Conservation (phyloP, 352 stramenopile genomes). For the Pseudoperonospora humuli region DNA sequence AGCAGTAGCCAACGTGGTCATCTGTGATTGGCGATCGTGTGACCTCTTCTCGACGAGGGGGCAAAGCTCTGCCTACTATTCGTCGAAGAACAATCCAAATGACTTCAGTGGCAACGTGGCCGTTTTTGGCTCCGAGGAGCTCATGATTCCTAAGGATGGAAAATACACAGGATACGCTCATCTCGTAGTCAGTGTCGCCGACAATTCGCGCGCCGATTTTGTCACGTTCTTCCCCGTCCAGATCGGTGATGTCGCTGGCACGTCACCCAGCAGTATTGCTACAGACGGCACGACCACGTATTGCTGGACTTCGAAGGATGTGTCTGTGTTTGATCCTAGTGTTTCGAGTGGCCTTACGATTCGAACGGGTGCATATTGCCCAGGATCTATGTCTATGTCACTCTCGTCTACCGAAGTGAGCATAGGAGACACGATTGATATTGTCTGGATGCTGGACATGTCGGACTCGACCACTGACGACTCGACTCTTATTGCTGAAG, state of each 20-base stretch:
- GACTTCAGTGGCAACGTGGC: constrained; percentile 47
- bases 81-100: constrained; percentile 61
- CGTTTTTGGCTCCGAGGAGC: constrained; percentile 54
- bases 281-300: constrained; percentile 67
- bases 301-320: constrained; percentile 53
- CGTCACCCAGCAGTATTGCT: constrained; percentile 33
- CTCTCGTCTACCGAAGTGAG: constrained; percentile 45
- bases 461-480: constrained; percentile 37
- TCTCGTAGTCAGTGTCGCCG: constrained; percentile 54
- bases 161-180: constrained; percentile 77
- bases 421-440: constrained; percentile 40
- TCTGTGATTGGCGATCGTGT: constrained; percentile 73
- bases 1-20: constrained; percentile 58
- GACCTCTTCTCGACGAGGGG: constrained; percentile 45
- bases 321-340: constrained; percentile 52
- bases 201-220: constrained; percentile 63
- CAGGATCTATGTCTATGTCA: constrained; percentile 48
- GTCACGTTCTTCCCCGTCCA: constrained; percentile 76
- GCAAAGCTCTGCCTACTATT: constrained; percentile 48
- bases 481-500: constrained; percentile 53
- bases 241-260: constrained; percentile 53
- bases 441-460: constrained; percentile 63
- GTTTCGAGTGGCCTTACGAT: constrained; percentile 48
- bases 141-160: constrained; percentile 63
- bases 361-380: constrained; percentile 60